Conservation (phyloP, 2,329 filamentous ascomycete genomes). For the Fusarium paranaense region DNA sequence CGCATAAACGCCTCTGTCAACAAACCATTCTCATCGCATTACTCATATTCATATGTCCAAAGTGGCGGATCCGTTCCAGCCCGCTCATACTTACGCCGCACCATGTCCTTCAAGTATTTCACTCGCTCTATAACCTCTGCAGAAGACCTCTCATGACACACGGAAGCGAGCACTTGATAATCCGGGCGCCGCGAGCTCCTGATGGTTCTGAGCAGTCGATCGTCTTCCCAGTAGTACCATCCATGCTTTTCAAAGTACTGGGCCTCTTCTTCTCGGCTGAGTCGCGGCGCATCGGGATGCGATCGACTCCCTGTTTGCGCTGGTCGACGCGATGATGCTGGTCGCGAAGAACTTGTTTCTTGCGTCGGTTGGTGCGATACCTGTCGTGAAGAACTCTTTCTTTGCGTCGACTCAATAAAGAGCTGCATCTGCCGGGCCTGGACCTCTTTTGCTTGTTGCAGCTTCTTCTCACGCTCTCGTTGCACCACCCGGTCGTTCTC, state of each 20-base stretch:
- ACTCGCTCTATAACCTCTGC: slow-evolving; percentile 36
- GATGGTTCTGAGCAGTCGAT: slow-evolving; percentile 40
- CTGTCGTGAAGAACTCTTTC: neutral
- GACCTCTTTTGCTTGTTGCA: neutral
- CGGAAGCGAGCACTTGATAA: slow-evolving; percentile 10
- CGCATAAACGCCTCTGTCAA: neutral
- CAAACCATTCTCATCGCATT: neutral
- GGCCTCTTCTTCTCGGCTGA: neutral
- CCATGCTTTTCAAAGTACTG: slow-evolving; percentile 38
- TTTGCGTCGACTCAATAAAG: slow-evolving; percentile 36
- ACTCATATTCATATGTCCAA: slow-evolving; percentile 41
- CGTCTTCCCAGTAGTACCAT: slow-evolving; percentile 45
- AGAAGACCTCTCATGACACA: slow-evolving; percentile 30
- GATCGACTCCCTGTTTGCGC: slow-evolving; percentile 8
- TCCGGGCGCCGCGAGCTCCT: slow-evolving; percentile 30
- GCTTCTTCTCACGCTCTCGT: slow-evolving; percentile 8
- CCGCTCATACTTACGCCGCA: slow-evolving; percentile 35
- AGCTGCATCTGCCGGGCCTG: slow-evolving; percentile 29
- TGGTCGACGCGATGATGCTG: slow-evolving; percentile 5
- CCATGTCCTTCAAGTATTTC: slow-evolving; percentile 31
- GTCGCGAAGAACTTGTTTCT: neutral
- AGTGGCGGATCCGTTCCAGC: slow-evolving; percentile 33
- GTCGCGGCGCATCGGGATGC: neutral
- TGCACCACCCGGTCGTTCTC: slow-evolving; percentile 19
- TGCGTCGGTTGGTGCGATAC: slow-evolving; percentile 1